A percentile compares a stretch with the other conserved stretches of the same genome.
phyloP scores from a whole-genome alignment of 2,329 filamentous ascomycete genomes.

The Fusarium brevicatenulatum region DNA sequence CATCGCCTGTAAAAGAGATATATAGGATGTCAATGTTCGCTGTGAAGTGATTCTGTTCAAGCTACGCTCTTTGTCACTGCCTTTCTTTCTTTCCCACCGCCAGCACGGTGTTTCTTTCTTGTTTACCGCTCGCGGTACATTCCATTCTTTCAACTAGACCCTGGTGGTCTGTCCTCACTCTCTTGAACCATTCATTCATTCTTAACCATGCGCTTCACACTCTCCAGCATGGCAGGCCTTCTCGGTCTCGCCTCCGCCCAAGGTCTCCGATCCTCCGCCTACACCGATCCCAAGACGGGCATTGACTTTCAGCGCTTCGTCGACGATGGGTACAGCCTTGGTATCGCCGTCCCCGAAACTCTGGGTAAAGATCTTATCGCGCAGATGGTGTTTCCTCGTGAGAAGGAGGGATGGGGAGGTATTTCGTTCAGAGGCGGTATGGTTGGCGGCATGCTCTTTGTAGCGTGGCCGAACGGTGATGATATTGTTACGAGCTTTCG shows the following conservation, averaged over 20 bases:
- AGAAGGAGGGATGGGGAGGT: slow-evolving; percentile 57
- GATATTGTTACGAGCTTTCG: slow-evolving; percentile 49
- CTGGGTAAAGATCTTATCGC: slow-evolving; percentile 63
- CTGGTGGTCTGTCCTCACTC: slow-evolving; percentile 36
- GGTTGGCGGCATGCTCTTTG: slow-evolving; percentile 58
- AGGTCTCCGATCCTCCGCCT: slow-evolving; percentile 41
- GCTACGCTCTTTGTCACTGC: slow-evolving; percentile 15
- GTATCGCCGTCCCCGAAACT: slow-evolving; percentile 61
- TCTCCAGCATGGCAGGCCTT: slow-evolving; percentile 31
- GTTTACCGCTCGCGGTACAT: slow-evolving; percentile 26
- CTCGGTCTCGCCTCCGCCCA: slow-evolving; percentile 39
- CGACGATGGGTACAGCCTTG: slow-evolving; percentile 56
- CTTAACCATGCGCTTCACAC: slow-evolving; percentile 27
- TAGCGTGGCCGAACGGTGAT: slow-evolving; percentile 60
- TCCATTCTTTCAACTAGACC: slow-evolving; percentile 30
- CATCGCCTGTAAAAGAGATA: not conserved
- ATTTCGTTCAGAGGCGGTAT: slow-evolving; percentile 59
- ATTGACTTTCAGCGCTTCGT: slow-evolving; percentile 56
- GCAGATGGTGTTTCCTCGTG: slow-evolving; percentile 58
- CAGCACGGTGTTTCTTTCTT: slow-evolving; percentile 18
- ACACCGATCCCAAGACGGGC: slow-evolving; percentile 56
- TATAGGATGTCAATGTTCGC: not conserved
- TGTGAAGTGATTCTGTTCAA: not conserved
- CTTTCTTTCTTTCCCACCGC: slow-evolving; percentile 26
- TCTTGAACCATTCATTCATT: slow-evolving; percentile 3